Percentiles rank a stretch among this genome's conserved stretches.
Evolutionary conservation across 225 moss, liverwort and hornwort genomes (phyloP).

Genomic region (Sphagnum contortum): DNA sequence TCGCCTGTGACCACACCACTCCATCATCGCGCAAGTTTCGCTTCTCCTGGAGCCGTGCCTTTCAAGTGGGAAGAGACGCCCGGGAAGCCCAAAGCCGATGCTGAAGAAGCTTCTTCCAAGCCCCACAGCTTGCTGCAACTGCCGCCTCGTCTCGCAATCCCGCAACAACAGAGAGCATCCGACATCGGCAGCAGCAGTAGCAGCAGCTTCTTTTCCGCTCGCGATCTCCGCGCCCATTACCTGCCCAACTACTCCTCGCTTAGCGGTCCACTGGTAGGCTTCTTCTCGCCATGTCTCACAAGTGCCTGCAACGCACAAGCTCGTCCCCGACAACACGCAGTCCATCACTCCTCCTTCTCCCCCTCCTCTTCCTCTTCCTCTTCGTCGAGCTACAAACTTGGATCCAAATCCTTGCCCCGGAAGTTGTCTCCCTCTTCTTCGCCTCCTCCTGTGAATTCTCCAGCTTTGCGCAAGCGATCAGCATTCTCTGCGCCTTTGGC

Average conservation of each 20-base stretch:
- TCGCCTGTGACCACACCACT: slow-evolving; percentile 43
- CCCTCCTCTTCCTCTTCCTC: background rate
- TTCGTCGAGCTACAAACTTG: slow-evolving; percentile 4
- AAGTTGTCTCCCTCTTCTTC: slow-evolving; percentile 1
- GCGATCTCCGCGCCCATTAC: slow-evolving; percentile 13
- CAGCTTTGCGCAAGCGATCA: background rate
- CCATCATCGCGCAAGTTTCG: slow-evolving; percentile 17
- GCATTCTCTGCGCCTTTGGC: too few relatives aligned
- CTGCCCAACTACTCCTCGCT: slow-evolving; percentile 8
- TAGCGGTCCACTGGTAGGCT: slow-evolving; percentile 5
- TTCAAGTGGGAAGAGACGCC: slow-evolving; percentile 84
- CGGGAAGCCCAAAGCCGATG: slow-evolving; percentile 53
- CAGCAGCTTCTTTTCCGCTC: slow-evolving; percentile 8
- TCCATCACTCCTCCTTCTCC: too few relatives aligned
- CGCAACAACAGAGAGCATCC: slow-evolving; percentile 4
- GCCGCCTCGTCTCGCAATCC: slow-evolving; percentile 30
- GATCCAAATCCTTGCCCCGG: slow-evolving; percentile 4
- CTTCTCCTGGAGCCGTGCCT: slow-evolving; percentile 48
- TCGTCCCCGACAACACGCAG: too few relatives aligned
- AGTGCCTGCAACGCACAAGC: too few relatives aligned
- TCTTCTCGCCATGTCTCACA: slow-evolving; percentile 24
- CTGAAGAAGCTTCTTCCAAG: background rate
- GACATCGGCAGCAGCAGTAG: too few relatives aligned
- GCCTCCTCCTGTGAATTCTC: slow-evolving; percentile 9
- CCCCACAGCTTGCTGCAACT: slow-evolving; percentile 24